Conservation (phyloP, 495 filamentous ascomycete species). For the Daldinia loculata region DNA sequence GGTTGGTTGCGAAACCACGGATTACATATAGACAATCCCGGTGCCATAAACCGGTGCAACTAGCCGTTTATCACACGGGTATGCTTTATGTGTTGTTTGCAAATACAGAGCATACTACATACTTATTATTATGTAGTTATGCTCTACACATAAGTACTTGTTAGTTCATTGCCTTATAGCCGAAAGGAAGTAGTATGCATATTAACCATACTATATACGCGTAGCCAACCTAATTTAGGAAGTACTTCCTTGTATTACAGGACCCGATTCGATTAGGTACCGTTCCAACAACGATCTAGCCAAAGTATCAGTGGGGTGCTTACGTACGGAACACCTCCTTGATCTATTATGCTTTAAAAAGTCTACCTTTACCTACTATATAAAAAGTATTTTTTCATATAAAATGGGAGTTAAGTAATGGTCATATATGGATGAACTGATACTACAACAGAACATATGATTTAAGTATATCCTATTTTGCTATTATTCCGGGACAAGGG, state of each 20-base stretch:
- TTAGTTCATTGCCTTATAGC: background rate
- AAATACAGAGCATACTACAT: background rate
- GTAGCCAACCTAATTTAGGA: conserved; percentile 17
- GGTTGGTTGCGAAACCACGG: conserved; percentile 28
- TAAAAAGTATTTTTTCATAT: background rate
- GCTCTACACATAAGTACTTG: background rate
- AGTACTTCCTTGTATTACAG: conserved; percentile 22
- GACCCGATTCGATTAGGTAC: conserved; percentile 14
- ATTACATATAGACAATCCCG: conserved; percentile 20
- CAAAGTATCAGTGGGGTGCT: conserved; percentile 23
- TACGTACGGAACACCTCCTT: background rate
- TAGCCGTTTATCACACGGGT: conserved; percentile 17
- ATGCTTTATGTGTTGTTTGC: conserved; percentile 14
- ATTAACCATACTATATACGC: background rate
- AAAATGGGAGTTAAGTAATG: background rate
- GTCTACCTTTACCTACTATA: background rate
- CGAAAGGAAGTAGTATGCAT: background rate
- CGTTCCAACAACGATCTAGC: conserved; percentile 20
- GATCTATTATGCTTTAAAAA: background rate
- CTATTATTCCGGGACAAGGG: conserved; percentile 18
- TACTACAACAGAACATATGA: conserved; percentile 5
- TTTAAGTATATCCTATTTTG: conserved; percentile 12
- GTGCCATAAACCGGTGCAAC: conserved; percentile 26
- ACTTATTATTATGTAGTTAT: background rate
- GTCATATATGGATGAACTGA: background rate